These are phyloP conservation scores for Talaromyces borbonicus DNA, from an alignment of 495 filamentous ascomycete genomes.

Conservation along the genomic window DNA sequence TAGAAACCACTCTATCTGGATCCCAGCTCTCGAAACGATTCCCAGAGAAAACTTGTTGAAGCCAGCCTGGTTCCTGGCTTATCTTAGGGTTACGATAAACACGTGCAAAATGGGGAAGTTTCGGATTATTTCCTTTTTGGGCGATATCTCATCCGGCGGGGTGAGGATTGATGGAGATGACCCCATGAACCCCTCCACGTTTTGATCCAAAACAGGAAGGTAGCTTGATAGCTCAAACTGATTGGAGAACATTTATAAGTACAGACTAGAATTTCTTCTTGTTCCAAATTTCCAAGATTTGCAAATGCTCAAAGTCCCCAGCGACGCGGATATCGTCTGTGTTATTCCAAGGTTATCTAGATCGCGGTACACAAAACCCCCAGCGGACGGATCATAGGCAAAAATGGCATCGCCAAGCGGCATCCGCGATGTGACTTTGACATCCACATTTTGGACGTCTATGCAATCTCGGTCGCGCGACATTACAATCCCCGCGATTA, in stretches of 20 bases:
- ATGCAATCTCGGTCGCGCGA: slow-evolving; percentile 5
- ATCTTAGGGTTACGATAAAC: neutral
- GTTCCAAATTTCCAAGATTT: too few species aligned
- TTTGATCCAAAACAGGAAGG: neutral
- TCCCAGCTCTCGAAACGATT: too few species aligned
- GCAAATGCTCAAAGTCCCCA: too few species aligned
- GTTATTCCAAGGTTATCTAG: neutral
- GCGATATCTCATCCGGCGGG: neutral
- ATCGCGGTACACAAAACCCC: neutral
- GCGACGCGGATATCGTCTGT: too few species aligned
- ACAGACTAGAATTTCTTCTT: neutral
- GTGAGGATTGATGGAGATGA: neutral
- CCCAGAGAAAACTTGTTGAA: too few species aligned
- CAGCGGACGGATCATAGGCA: neutral
- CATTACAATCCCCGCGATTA: slow-evolving; percentile 6
- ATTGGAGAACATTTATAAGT: too few species aligned
- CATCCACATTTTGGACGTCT: slow-evolving; percentile 4
- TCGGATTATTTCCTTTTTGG: slow-evolving; percentile 1
- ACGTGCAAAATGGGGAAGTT: neutral
- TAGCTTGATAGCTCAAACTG: neutral
- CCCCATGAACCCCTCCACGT: slow-evolving; percentile 1
- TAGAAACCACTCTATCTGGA: too few species aligned
- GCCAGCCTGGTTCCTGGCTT: too few species aligned
- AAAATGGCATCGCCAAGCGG: slow-evolving; percentile 5
- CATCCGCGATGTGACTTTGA: slow-evolving; percentile 4